Conservation (phyloP, 2,329 filamentous ascomycete species). For the Fusarium coffeatum region DNA sequence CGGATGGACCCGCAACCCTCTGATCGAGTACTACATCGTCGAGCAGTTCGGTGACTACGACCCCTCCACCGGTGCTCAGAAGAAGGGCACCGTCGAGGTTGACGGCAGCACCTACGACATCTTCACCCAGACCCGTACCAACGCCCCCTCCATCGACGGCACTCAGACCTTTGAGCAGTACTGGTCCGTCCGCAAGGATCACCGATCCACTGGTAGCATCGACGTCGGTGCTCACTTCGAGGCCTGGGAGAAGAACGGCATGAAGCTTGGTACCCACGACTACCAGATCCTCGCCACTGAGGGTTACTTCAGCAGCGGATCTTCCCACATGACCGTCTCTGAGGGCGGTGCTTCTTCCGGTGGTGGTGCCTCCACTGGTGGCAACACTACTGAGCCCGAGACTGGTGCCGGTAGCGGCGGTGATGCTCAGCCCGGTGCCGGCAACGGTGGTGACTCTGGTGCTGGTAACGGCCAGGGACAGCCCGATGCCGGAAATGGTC, state of each 20-base stretch:
- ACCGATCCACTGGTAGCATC: slow-evolving; percentile 63
- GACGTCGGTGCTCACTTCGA: slow-evolving; percentile 63
- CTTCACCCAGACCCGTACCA: slow-evolving; percentile 51
- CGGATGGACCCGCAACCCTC: slow-evolving; percentile 54
- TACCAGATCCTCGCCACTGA: slow-evolving; percentile 68
- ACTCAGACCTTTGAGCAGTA: slow-evolving; percentile 65
- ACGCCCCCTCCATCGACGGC: slow-evolving; percentile 61
- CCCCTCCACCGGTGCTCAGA: slow-evolving; percentile 49
- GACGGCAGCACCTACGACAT: slow-evolving; percentile 56
- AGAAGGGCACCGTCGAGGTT: slow-evolving; percentile 49
- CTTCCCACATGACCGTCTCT: slow-evolving; percentile 59
- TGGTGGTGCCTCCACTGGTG: not conserved
- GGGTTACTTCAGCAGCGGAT: slow-evolving; percentile 63
- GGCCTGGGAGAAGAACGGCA: slow-evolving; percentile 62
- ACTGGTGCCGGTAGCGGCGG: not conserved
- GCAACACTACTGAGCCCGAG: not conserved
- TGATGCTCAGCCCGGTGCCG: not conserved
- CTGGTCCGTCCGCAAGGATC: slow-evolving; percentile 62
- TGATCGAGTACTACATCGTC: slow-evolving; percentile 55
- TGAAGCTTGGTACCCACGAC: slow-evolving; percentile 61
- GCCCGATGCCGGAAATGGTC: not conserved
- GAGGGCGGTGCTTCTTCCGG: slow-evolving; percentile 17
- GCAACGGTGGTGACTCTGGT: not conserved
- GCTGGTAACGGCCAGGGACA: not conserved
- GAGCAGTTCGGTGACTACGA: slow-evolving; percentile 51